These are phyloP conservation scores for Pezicula carpinea DNA, from an alignment of 2,329 filamentous ascomycete species.

Conservation along the genomic window DNA sequence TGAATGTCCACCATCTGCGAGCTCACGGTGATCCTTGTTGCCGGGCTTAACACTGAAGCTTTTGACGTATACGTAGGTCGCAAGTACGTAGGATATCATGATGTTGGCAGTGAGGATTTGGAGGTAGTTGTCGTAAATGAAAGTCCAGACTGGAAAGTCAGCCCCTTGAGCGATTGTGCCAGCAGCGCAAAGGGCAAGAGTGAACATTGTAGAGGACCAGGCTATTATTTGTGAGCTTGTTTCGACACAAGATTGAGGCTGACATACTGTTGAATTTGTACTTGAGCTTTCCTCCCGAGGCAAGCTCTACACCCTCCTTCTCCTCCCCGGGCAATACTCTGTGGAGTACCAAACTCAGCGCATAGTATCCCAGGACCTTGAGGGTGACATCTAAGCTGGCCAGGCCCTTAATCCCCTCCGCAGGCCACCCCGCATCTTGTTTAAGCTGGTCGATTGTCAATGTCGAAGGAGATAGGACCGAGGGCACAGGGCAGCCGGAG, in stretches of 20 bases:
- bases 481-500: conserved; percentile 83
- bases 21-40: conserved; percentile 67
- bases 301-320: conserved; percentile 64
- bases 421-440: conserved; percentile 75
- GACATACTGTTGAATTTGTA: conserved; percentile 74
- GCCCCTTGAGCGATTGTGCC: conserved; percentile 75
- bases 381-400: conserved; percentile 63
- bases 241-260: background rate
- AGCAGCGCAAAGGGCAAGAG: conserved; percentile 63
- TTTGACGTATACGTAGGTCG: conserved; percentile 73
- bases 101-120: conserved; percentile 82
- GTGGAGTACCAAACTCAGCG: conserved; percentile 70
- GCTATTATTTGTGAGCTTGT: conserved; percentile 42
- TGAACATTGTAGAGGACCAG: conserved; percentile 69
- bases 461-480: conserved; percentile 66
- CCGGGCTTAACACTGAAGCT: conserved; percentile 79
- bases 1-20: conserved; percentile 75
- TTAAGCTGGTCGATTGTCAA: conserved; percentile 71
- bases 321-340: conserved; percentile 70
- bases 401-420: conserved; percentile 64
- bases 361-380: conserved; percentile 74
- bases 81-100: conserved; percentile 66
- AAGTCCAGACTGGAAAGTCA: conserved; percentile 85
- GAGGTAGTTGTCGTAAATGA: conserved; percentile 85
- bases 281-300: conserved; percentile 67